A percentile compares a stretch with the other conserved stretches of the same genome.
Evolutionary conservation across 2,329 filamentous ascomycete species (phyloP).

Genomic region (Pseudogymnoascus sp.): DNA sequence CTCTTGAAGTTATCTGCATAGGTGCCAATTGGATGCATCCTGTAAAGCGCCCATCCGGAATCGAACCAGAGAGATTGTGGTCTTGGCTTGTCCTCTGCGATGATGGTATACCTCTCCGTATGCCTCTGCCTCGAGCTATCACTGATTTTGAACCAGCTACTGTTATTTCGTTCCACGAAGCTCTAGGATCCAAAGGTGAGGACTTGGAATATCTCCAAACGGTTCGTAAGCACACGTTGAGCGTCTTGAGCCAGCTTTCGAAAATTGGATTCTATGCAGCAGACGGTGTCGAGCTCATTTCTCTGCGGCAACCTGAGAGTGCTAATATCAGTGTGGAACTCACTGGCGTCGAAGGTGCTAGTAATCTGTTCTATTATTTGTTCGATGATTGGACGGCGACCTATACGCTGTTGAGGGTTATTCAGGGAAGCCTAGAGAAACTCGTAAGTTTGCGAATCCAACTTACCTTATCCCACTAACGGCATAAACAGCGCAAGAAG

Average conservation of each 20-base stretch:
- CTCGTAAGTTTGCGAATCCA: constrained; percentile 34
- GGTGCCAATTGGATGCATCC: constrained; percentile 59
- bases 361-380: constrained; percentile 56
- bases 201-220: constrained; percentile 34
- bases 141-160: constrained; percentile 41
- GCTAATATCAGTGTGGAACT: constrained; percentile 24
- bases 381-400: constrained; percentile 59
- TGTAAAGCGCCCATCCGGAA: constrained; percentile 27
- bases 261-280: constrained; percentile 35
- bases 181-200: constrained; percentile 32
- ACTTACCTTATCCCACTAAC: constrained; percentile 15
- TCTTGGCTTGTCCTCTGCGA: constrained; percentile 63
- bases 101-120: constrained; percentile 40
- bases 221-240: constrained; percentile 41
- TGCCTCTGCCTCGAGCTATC: constrained; percentile 9
- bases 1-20: constrained; percentile 51
- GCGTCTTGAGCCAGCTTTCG: constrained; percentile 54
- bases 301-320: constrained; percentile 23
- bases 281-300: constrained; percentile 25
- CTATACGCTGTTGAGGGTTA: constrained; percentile 43
- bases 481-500: constrained; percentile 14
- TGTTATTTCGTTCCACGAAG: constrained; percentile 61
- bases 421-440: constrained; percentile 38
- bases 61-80: constrained; percentile 44
- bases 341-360: constrained; percentile 42